Percentiles rank a stretch among this genome's conserved stretches.
phyloP scores from a whole-genome alignment of 179 eudicot genomes.

The Corrigiola litoralis region DNA sequence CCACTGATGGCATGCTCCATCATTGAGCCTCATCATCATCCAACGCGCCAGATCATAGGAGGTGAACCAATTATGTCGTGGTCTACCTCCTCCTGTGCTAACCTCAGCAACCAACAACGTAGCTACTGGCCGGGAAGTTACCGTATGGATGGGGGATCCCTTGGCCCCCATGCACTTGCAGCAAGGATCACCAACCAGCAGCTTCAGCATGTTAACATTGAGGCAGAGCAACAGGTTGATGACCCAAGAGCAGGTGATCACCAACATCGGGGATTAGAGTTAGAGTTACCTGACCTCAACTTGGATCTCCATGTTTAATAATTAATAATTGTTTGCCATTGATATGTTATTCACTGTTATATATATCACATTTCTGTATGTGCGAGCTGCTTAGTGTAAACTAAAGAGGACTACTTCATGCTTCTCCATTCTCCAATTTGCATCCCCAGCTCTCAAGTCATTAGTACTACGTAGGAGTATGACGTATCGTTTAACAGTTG shows the following conservation, averaged over 20 bases:
- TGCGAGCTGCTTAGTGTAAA: too few relatives aligned
- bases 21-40: slow-evolving; percentile 8
- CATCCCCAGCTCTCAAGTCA: too few relatives aligned
- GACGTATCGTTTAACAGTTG: too few relatives aligned
- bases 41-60: not conserved
- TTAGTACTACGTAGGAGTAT: too few relatives aligned
- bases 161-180: not conserved
- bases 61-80: not conserved
- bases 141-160: not conserved
- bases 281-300: slow-evolving; percentile 24
- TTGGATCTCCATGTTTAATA: slow-evolving; percentile 22
- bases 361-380: too few relatives aligned
- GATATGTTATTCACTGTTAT: too few relatives aligned
- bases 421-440: too few relatives aligned
- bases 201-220: not conserved
- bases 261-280: not conserved
- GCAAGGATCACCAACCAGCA: not conserved
- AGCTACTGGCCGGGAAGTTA: slow-evolving; percentile 25
- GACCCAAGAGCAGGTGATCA: not conserved
- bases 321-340: too few relatives aligned
- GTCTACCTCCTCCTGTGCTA: too few relatives aligned
- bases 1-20: slow-evolving; percentile 1
- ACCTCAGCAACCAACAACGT: not conserved
- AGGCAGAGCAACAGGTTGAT: not conserved
- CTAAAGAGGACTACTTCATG: too few relatives aligned